These are phyloP conservation scores for Linderniella brevidens DNA, from an alignment of 257 asterid genomes.

Conservation along the genomic window DNA sequence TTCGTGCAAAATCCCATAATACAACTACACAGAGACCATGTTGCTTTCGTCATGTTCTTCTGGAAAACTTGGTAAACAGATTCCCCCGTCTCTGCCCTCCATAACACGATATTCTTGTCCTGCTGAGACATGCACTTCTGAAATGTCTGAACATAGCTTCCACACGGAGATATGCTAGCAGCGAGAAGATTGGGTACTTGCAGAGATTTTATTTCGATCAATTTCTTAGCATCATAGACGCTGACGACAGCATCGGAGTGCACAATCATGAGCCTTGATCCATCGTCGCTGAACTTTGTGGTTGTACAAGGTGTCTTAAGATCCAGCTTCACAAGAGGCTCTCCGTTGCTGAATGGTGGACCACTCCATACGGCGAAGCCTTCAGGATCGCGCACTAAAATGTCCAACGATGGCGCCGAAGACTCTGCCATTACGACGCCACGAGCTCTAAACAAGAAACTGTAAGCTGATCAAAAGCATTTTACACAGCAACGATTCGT, in stretches of 20 bases:
- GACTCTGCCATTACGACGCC: no score
- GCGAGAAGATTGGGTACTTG: slow-evolving; percentile 68
- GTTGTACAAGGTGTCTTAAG: slow-evolving; percentile 35
- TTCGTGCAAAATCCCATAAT: slow-evolving; percentile 6
- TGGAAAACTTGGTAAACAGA: slow-evolving; percentile 47
- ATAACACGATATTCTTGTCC: slow-evolving; percentile 61
- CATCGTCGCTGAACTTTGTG: slow-evolving; percentile 71
- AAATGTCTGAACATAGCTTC: slow-evolving; percentile 76
- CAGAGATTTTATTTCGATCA: slow-evolving; percentile 44
- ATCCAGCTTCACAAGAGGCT: slow-evolving; percentile 49
- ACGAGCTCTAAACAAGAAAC: background rate
- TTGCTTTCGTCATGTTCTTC: slow-evolving; percentile 74
- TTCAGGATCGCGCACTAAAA: slow-evolving; percentile 57
- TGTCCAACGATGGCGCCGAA: slow-evolving; percentile 33
- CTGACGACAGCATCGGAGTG: slow-evolving; percentile 39
- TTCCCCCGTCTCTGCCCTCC: slow-evolving; percentile 59
- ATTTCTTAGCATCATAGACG: slow-evolving; percentile 40
- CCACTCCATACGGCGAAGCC: slow-evolving; percentile 74
- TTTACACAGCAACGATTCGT: no score
- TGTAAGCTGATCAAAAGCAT: background rate
- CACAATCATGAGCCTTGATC: slow-evolving; percentile 58
- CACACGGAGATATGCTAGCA: slow-evolving; percentile 72
- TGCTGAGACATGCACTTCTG: slow-evolving; percentile 56
- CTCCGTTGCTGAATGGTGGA: slow-evolving; percentile 65
- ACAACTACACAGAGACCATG: slow-evolving; percentile 52